These are phyloP conservation scores for Lactarius sanguifluus DNA, from an alignment of 768 basidiomycete species.

Conservation along the genomic window DNA sequence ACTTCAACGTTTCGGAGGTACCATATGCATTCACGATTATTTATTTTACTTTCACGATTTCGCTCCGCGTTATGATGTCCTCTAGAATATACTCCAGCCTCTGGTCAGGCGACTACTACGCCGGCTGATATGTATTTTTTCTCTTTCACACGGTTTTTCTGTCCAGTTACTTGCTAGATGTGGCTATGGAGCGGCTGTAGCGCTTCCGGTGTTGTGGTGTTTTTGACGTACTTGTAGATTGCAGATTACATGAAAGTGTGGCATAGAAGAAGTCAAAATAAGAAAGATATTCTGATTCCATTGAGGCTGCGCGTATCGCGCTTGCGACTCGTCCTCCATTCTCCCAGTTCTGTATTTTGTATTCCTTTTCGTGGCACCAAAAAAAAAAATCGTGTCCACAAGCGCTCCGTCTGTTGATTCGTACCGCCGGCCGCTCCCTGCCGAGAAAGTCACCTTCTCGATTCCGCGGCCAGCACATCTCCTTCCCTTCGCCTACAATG, in stretches of 20 bases:
- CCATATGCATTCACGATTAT: slow-evolving; percentile 7
- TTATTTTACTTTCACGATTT: not conserved
- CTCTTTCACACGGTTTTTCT: not conserved
- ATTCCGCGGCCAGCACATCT: slow-evolving; percentile 1
- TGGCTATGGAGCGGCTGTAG: slow-evolving; percentile 13
- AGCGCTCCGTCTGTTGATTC: slow-evolving; percentile 19
- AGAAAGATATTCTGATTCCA: slow-evolving; percentile 14
- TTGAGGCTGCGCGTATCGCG: not conserved
- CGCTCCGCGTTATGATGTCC: slow-evolving; percentile 1
- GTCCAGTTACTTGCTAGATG: slow-evolving; percentile 17
- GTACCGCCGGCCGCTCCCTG: slow-evolving; percentile 6
- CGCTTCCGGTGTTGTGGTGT: slow-evolving; percentile 1
- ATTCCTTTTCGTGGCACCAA: not conserved
- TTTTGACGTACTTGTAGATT: slow-evolving; percentile 26
- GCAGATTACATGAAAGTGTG: slow-evolving; percentile 19
- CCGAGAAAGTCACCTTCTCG: slow-evolving; percentile 1
- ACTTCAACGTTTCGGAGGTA: not conserved
- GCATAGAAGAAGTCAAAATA: slow-evolving; percentile 22
- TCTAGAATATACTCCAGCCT: slow-evolving; percentile 15
- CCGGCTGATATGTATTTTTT: slow-evolving; percentile 20
- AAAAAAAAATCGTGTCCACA: not conserved
- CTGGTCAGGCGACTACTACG: slow-evolving; percentile 19
- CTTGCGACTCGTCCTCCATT: not conserved
- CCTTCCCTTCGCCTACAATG: slow-evolving; percentile 1
- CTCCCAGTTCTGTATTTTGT: not conserved